Evolutionary conservation across 1,284 basidiomycete genomes (phyloP), one percentile per base, ranked within the genome.

Genomic region (Sanghuangporus baumii): DNA sequence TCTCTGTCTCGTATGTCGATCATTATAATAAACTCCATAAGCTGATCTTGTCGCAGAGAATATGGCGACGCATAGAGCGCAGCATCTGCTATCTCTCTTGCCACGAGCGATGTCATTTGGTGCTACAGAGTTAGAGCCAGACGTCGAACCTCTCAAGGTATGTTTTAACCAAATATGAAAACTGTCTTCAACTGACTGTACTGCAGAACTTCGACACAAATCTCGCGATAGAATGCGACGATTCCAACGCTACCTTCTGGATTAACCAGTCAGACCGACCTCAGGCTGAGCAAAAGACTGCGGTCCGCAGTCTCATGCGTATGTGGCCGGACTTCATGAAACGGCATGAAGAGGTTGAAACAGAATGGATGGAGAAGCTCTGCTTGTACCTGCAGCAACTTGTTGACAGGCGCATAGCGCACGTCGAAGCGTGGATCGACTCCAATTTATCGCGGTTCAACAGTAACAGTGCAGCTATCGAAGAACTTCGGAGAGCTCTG

Each of bases 11-110:
- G 85, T 86, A 67, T 57, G 81, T 71, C 3, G 50, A 52, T 23
- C 31, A 1, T 12, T 43, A n/a, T 16, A 31, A 31, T 31, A 31
- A n/a, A n/a, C 9, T 46, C 20, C 16, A 6, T 1, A 9, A 5
- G 57, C 20, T 40, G 5, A 1, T 37, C 51, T 47, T 50, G 31
- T 23, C 31, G n/a, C 43, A 87, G 84, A 86, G 73, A 85, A 79
- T 7, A 75, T 87, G 68, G 80, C 79, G 0, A 75, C 79, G 16
- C 83, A 86, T 68, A 76, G 84, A 23, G 81, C 78, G 2, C 77
- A 80, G 50, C 67, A 77, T 8, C 69, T 87, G 14, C 70, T 74
- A 0, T 66, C 67, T 0, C 67, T 80, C 0, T 75, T 86, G 3
- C 72, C 74, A 0, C 74, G 73, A 16, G 84, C 83, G 0, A 69